Base-by-base conservation (phyloP, 352 stramenopile species). In the Phytophthora syringae region DNA sequence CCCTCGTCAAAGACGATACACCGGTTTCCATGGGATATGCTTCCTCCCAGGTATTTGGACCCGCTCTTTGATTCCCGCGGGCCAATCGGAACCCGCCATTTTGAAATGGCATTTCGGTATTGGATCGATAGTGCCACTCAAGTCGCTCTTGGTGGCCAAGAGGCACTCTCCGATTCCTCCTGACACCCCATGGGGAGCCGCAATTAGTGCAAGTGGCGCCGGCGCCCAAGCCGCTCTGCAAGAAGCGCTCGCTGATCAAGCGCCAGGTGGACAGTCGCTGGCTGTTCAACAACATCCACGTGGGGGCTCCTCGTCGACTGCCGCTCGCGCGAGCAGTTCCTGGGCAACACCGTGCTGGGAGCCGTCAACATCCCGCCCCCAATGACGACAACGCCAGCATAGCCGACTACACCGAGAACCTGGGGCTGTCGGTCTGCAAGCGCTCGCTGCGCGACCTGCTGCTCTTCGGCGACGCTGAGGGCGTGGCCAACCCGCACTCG, bases 281-380 rank as follows among this genome's bases (percentile, higher is more conserved):
- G 82, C 80, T 93, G 24, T 92, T 84, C 62, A 93, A 94, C 79
- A 79, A 90, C 42, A 72, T 93, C 43, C 74, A 86, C 48, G 72
- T 84, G 86, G 36, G 76, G 82, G 47, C 13, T 92, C 28, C 20
- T 94, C 18, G 34, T 93, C n/a, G 86, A 94, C 69, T 67, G 70
- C 21, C 79, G 86, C 16, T 40, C 60, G 10, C 32, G 52, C 15
- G 58, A 76, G 2, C 53, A 60, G 28, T 84, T 79, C 36, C 47
- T 55, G 9, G 25, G 25, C 2, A 79, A 85, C 63, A 80, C 83
- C 1, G 52, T 94, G 24, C 59, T 84, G n/a, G 62, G 62, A 12
- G 67, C 83, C 12, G 70, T 92, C 40, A 84, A 81, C 28, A 65
- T 87, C n/a, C 74, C 83, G 1, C 79, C 79, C n/a, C 45, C 82